Conservation (phyloP, 352 stramenopile genomes). For the Blastocystis sp. region DNA sequence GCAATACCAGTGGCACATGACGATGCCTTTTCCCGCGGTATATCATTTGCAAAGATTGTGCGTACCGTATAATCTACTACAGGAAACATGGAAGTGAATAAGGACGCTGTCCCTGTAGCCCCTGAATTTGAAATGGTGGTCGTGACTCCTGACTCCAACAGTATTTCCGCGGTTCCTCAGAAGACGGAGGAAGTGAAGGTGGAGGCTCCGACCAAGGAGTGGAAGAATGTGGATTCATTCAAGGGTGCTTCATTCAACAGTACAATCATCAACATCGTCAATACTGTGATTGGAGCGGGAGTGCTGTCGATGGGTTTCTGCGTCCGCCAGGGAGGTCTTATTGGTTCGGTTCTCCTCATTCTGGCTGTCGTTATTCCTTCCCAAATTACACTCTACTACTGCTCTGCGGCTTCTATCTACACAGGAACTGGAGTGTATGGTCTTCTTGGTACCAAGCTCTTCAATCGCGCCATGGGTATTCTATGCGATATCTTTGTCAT, state of each 20-base stretch:
- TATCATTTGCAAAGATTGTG: too few species aligned
- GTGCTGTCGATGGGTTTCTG: not conserved
- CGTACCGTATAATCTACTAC: too few species aligned
- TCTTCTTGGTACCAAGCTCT: not conserved
- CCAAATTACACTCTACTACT: not conserved
- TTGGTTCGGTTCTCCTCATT: not conserved
- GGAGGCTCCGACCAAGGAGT: not conserved
- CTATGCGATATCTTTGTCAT: not conserved
- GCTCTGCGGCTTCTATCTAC: not conserved
- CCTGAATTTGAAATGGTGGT: too few species aligned
- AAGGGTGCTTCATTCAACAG: not conserved
- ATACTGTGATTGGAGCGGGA: conserved; percentile 1
- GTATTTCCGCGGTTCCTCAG: not conserved
- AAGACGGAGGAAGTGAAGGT: not conserved
- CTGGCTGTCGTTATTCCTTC: not conserved
- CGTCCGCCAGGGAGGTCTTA: not conserved
- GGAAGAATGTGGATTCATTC: not conserved
- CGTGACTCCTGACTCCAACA: too few species aligned
- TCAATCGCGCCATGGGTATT: not conserved
- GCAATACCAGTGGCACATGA: too few species aligned
- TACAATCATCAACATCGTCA: not conserved
- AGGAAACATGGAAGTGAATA: too few species aligned
- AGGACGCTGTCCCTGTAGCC: too few species aligned
- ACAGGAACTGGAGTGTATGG: not conserved
- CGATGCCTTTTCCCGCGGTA: too few species aligned